A percentile compares a stretch with the other conserved stretches of the same genome.
phyloP scores from a whole-genome alignment of 352 stramenopile genomes.

The Aphanomyces invadans region DNA sequence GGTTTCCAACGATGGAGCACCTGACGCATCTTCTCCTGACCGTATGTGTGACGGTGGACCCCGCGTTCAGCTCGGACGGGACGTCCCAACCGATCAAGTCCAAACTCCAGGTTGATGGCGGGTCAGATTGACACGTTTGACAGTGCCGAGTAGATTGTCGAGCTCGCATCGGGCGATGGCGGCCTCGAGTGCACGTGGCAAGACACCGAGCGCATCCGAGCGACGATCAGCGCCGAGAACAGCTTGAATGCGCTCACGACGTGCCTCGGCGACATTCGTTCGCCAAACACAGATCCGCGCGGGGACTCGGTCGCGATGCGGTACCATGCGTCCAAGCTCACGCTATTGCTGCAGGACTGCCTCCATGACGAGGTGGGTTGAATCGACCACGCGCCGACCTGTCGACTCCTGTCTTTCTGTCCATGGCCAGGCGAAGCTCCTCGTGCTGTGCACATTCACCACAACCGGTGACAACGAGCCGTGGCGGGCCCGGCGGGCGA shows the following conservation, averaged over 20 bases:
- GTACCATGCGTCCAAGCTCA: conserved; percentile 75
- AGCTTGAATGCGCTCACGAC: conserved; percentile 47
- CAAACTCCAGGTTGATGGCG: conserved; percentile 57
- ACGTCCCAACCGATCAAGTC: conserved; percentile 32
- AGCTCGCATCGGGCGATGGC: conserved; percentile 35
- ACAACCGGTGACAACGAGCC: conserved; percentile 7
- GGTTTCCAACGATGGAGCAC: conserved; percentile 25
- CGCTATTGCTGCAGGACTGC: conserved; percentile 57
- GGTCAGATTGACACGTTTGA: not conserved
- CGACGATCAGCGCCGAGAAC: conserved; percentile 34
- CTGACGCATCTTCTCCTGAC: conserved; percentile 64
- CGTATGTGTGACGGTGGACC: conserved; percentile 49
- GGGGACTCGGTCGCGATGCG: conserved; percentile 36
- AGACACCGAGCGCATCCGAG: conserved; percentile 20
- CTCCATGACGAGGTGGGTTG: conserved; percentile 5
- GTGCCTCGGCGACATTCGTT: conserved; percentile 45
- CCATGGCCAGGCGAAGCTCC: conserved; percentile 5
- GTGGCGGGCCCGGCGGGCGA: not conserved
- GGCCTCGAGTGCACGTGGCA: conserved; percentile 13
- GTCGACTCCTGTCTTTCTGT: not conserved
- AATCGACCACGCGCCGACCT: not conserved
- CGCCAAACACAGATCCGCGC: conserved; percentile 24
- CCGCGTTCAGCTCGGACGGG: conserved; percentile 30
- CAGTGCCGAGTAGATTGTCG: conserved; percentile 33
- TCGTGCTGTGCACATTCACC: conserved; percentile 8